Percentiles rank a stretch among this genome's conserved stretches.
These are phyloP conservation scores for Pythium inflatum DNA, from an alignment of 352 stramenopile species.

Conservation along the genomic window DNA sequence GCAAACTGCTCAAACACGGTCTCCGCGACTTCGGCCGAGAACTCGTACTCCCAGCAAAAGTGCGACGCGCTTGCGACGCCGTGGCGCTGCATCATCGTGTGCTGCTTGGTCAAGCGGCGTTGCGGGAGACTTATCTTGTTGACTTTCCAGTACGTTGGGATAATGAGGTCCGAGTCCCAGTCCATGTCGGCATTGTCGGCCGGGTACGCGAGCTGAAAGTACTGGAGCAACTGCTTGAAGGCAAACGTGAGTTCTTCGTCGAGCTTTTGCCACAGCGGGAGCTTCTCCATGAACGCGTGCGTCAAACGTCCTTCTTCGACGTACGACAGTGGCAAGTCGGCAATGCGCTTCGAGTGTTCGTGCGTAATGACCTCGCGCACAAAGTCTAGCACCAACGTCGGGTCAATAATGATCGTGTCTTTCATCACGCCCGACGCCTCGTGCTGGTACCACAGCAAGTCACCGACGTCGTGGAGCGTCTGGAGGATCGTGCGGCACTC, in stretches of 20 bases:
- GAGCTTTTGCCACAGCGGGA: constrained; percentile 17
- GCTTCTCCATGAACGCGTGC: constrained; percentile 8
- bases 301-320: constrained; percentile 26
- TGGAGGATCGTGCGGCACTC: constrained; percentile 20
- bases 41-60: constrained; percentile 38
- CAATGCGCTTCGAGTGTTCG: neutral
- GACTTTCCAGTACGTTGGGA: constrained; percentile 32
- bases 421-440: neutral
- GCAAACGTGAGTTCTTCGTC: constrained; percentile 21
- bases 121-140: neutral
- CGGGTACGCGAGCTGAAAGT: constrained; percentile 32
- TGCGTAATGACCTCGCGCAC: constrained; percentile 26
- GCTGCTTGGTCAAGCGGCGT: constrained; percentile 5
- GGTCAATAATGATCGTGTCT: neutral
- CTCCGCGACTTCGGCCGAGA: constrained; percentile 31
- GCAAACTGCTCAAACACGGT: constrained; percentile 41
- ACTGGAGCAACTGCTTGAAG: constrained; percentile 31
- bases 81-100: neutral
- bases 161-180: constrained; percentile 29
- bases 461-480: neutral
- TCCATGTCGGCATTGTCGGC: constrained; percentile 26
- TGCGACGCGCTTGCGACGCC: constrained; percentile 7
- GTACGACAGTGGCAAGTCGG: constrained; percentile 23
- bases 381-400: neutral
- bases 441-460: neutral